Evolutionary conservation across 23 red algal genomes (phyloP).

Genomic region (Gracilaria vermiculophylla): DNA sequence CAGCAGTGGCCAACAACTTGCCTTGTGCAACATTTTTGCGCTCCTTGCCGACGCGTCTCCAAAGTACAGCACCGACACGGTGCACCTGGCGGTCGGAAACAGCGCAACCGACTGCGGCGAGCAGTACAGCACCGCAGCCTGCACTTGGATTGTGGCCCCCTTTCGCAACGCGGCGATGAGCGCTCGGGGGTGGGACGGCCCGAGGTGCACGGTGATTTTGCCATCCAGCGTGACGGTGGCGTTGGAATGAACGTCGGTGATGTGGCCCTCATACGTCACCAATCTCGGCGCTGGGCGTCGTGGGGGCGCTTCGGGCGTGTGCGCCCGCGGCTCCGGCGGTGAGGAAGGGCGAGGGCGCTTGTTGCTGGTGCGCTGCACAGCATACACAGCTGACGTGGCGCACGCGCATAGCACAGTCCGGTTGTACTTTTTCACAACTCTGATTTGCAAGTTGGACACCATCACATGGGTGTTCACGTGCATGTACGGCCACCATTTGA

Average conservation of each 20-base stretch:
- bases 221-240: not conserved
- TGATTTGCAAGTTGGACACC: not conserved
- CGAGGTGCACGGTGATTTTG: not conserved
- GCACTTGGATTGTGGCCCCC: not conserved
- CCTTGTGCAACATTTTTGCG: not conserved
- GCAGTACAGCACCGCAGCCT: not conserved
- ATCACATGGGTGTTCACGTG: not conserved
- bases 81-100: not conserved
- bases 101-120: not conserved
- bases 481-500: constrained; percentile 13
- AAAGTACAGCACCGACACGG: constrained; percentile 1
- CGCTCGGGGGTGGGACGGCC: not conserved
- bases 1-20: not conserved
- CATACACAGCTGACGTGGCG: not conserved
- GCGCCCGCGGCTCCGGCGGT: not conserved
- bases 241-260: not conserved
- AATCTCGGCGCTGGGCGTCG: not conserved
- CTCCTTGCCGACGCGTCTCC: not conserved
- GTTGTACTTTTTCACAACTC: not conserved
- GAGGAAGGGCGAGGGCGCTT: not conserved
- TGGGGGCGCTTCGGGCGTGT: not conserved
- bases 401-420: not conserved
- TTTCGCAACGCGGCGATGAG: not conserved
- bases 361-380: not conserved
- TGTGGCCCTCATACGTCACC: constrained; percentile 6